These are phyloP conservation scores for Echria macrotheca DNA, from an alignment of 495 filamentous ascomycete species.

Conservation along the genomic window DNA sequence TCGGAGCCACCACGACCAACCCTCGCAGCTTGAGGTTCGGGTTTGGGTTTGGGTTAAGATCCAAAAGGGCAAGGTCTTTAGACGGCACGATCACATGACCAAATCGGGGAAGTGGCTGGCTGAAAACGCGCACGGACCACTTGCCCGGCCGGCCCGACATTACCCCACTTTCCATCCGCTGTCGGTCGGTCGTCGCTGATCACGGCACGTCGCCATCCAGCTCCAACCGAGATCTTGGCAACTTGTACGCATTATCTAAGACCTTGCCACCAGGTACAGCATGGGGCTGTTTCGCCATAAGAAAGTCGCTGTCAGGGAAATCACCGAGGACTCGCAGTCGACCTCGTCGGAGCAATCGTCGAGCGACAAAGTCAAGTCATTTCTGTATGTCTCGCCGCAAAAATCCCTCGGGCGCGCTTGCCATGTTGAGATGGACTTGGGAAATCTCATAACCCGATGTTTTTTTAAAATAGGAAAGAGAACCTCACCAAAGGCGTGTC, in stretches of 20 bases:
- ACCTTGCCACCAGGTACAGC: neutral
- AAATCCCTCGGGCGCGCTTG: neutral
- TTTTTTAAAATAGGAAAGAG: neutral
- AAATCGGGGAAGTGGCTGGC: too few relatives aligned
- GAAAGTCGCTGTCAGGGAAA: neutral
- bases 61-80: too few relatives aligned
- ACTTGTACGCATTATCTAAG: too few relatives aligned
- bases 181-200: too few relatives aligned
- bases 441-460: neutral
- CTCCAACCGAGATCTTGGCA: neutral
- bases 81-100: too few relatives aligned
- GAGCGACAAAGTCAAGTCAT: neutral
- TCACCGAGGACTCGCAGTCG: neutral
- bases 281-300: constrained; percentile 1
- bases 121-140: too few relatives aligned
- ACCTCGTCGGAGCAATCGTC: neutral
- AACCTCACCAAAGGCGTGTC: neutral
- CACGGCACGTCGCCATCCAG: too few relatives aligned
- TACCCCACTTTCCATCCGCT: too few relatives aligned
- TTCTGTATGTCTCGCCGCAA: constrained; percentile 2
- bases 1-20: too few relatives aligned
- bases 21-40: too few relatives aligned
- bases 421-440: neutral
- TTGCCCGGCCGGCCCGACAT: too few relatives aligned
- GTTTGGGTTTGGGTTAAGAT: too few relatives aligned